Percentiles rank a stretch among this genome's conserved stretches.
phyloP scores from a whole-genome alignment of 331 rosid species.

The Arachis monticola region DNA sequence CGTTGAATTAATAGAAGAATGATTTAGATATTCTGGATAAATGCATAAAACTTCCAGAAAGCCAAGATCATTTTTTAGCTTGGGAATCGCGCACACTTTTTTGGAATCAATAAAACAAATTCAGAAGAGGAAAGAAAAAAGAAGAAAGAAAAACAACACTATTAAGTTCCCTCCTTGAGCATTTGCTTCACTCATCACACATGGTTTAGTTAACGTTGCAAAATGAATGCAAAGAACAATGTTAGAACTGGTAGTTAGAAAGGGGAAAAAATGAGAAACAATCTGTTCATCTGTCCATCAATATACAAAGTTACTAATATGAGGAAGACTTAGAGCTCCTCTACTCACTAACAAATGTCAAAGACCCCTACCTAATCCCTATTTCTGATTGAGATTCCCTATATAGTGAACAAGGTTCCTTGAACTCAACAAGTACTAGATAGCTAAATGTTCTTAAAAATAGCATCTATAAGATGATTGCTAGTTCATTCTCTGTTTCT shows the following conservation, averaged over 20 bases:
- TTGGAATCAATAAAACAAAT: neutral
- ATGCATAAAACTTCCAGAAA: neutral
- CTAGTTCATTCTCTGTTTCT: neutral
- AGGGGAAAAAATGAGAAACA: no score
- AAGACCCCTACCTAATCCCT: no score
- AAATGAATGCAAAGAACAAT: neutral
- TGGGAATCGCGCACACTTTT: neutral
- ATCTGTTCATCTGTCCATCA: no score
- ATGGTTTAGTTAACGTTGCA: neutral
- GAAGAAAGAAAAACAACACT: neutral
- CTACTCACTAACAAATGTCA: no score
- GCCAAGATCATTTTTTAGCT: conserved; percentile 14
- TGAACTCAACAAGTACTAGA: neutral
- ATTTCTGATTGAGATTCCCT: no score
- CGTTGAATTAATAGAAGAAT: neutral
- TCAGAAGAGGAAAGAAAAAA: no score
- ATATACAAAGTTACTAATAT: no score
- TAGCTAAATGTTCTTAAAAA: neutral
- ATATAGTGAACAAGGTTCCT: neutral
- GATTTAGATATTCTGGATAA: neutral
- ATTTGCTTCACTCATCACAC: conserved; percentile 1
- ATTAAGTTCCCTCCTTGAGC: neutral
- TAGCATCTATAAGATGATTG: neutral
- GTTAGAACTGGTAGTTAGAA: no score
- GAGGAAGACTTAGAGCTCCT: no score